Conservation (phyloP, 192 early-diverging fungal species). For the Podila horticola region DNA sequence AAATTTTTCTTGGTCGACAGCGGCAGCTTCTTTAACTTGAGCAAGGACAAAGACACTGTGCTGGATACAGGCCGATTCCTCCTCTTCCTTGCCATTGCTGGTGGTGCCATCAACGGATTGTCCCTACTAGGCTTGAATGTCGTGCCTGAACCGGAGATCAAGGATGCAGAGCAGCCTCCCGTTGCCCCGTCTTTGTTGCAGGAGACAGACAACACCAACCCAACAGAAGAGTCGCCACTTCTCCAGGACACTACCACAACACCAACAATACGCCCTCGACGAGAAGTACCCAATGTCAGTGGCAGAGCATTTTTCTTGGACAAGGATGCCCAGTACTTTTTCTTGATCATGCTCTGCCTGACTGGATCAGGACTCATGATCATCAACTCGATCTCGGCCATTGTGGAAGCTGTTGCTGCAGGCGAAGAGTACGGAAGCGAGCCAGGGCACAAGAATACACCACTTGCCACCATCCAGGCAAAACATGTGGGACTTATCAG, state of each 20-base stretch:
- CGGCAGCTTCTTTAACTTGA: neutral
- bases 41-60: slow-evolving; percentile 4
- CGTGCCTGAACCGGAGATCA: neutral
- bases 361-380: slow-evolving; percentile 46
- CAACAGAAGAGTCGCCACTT: neutral
- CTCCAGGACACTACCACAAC: neutral
- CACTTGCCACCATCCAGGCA: slow-evolving; percentile 26
- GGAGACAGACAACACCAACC: neutral
- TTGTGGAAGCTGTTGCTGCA: slow-evolving; percentile 31
- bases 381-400: slow-evolving; percentile 46
- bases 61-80: slow-evolving; percentile 28
- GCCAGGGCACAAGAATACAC: neutral
- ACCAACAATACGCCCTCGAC: neutral
- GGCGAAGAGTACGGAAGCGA: neutral
- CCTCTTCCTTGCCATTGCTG: slow-evolving; percentile 26
- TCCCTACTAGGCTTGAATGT: slow-evolving; percentile 21
- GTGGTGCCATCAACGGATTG: slow-evolving; percentile 17
- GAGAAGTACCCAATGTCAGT: slow-evolving; percentile 9
- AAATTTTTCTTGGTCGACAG: slow-evolving; percentile 18
- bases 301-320: slow-evolving; percentile 38
- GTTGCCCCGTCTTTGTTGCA: slow-evolving; percentile 18
- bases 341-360: slow-evolving; percentile 31
- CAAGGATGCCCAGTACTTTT: slow-evolving; percentile 35
- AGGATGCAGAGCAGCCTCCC: neutral
- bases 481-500: slow-evolving; percentile 36